Conservation (phyloP, 495 filamentous ascomycete species). For the Diplogelasinospora grovesii region DNA sequence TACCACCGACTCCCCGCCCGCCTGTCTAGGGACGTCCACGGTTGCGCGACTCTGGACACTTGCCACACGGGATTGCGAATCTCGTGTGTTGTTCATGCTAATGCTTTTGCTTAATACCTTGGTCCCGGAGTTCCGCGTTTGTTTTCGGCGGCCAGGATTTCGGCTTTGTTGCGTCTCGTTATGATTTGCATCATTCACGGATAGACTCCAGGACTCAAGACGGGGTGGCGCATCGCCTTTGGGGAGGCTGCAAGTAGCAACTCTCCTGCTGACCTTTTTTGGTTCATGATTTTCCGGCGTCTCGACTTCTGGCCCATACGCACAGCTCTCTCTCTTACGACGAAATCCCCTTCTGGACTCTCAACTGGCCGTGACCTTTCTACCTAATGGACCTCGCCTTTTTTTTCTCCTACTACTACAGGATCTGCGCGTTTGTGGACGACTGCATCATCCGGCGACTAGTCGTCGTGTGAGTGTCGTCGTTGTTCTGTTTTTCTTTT, state of each 20-base stretch:
- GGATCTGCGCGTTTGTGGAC: conserved; percentile 8
- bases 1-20: too few relatives aligned
- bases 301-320: conserved; percentile 5
- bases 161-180: conserved; percentile 18
- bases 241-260: conserved; percentile 42
- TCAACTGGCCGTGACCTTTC: conserved; percentile 1
- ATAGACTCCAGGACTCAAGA: conserved; percentile 33
- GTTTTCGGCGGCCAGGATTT: conserved; percentile 21
- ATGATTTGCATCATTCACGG: conserved; percentile 28
- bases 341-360: conserved; percentile 4
- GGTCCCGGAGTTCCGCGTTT: conserved; percentile 16
- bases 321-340: conserved; percentile 2
- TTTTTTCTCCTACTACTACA: conserved; percentile 7
- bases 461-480: conserved; percentile 24
- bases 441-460: conserved; percentile 12
- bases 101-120: conserved; percentile 22
- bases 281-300: conserved; percentile 6
- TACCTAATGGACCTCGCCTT: conserved; percentile 8
- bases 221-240: conserved; percentile 25
- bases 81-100: conserved; percentile 13
- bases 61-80: conserved; percentile 6
- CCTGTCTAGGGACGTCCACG: too few relatives aligned
- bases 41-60: too few relatives aligned
- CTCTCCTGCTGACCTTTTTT: conserved; percentile 20
- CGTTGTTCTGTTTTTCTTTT: conserved; percentile 21